phyloP scores from a whole-genome alignment of 2,329 filamentous ascomycete genomes.

The Colletotrichum liaoningense region DNA sequence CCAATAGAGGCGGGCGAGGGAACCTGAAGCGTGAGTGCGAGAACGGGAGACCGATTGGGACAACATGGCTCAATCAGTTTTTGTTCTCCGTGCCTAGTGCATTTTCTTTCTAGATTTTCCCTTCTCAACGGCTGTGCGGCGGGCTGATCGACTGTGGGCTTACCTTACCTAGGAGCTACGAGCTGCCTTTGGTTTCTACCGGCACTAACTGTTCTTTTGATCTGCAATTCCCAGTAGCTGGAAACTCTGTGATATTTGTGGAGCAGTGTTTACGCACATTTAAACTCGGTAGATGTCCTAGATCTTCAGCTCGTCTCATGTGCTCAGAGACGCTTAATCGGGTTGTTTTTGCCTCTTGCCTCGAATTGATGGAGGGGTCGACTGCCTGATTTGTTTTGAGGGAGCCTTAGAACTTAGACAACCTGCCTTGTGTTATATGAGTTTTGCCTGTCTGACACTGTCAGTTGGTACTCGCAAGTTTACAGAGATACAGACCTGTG shows the following conservation, averaged over 20 bases:
- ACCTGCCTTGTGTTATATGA: background rate
- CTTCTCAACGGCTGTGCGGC: background rate
- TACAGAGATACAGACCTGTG: background rate
- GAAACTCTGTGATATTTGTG: background rate
- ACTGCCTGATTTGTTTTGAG: background rate
- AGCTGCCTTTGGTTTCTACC: background rate
- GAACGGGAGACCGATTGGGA: background rate
- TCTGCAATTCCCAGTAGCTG: background rate
- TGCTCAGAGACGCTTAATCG: background rate
- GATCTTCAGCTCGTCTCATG: background rate
- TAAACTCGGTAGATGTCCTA: background rate
- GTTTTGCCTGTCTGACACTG: background rate
- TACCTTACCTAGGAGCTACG: background rate
- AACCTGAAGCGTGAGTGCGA: background rate
- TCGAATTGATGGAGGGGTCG: background rate
- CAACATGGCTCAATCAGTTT: background rate
- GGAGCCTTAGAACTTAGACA: background rate
- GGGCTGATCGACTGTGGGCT: background rate
- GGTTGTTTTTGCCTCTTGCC: background rate
- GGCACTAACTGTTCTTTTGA: background rate
- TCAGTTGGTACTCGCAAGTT: background rate
- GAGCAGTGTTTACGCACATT: background rate
- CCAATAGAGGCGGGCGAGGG: background rate
- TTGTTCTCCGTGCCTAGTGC: background rate
- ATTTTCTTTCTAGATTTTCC: background rate